Evolutionary conservation across 805 yeast genomes (phyloP).

Genomic region (Candida krabiensis): DNA sequence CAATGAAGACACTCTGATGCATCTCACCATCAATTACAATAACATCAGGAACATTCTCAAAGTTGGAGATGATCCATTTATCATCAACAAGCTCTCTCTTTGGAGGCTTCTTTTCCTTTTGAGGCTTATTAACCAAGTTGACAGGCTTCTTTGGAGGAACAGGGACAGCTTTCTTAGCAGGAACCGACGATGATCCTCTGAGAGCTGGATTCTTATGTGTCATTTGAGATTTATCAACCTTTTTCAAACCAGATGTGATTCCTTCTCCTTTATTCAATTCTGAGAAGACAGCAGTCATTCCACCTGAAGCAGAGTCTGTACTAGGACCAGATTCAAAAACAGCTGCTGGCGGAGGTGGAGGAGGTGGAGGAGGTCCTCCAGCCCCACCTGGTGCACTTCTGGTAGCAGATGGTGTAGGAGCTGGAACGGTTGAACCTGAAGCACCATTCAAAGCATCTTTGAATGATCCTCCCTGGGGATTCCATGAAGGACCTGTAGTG

Average conservation of each 20-base stretch:
- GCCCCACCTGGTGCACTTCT: conserved; percentile 39
- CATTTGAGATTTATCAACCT: conserved; percentile 91
- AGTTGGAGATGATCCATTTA: conserved; percentile 87
- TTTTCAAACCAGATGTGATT: conserved; percentile 82
- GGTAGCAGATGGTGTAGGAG: conserved; percentile 27
- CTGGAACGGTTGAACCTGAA: conserved; percentile 21
- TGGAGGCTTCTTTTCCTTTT: conserved; percentile 40
- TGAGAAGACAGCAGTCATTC: conserved; percentile 89
- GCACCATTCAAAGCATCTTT: conserved; percentile 42
- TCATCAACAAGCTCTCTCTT: conserved; percentile 76
- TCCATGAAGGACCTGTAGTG: conserved; percentile 85
- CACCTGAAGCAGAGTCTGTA: conserved; percentile 34
- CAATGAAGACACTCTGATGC: conserved; percentile 88
- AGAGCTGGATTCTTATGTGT: conserved; percentile 89
- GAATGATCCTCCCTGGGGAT: conserved; percentile 57
- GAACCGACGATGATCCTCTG: conserved; percentile 56
- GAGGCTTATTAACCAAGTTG: conserved; percentile 41
- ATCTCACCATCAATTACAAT: conserved; percentile 74
- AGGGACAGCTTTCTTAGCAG: conserved; percentile 56
- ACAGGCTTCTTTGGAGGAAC: conserved; percentile 83
- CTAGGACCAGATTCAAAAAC: conserved; percentile 49
- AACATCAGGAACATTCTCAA: conserved; percentile 58
- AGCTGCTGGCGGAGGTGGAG: conserved; percentile 87
- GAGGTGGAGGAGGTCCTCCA: conserved; percentile 60
- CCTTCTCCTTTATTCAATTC: conserved; percentile 82